Conservation (phyloP, 2,329 filamentous ascomycete genomes). For the Acrodontium crateriforme region DNA sequence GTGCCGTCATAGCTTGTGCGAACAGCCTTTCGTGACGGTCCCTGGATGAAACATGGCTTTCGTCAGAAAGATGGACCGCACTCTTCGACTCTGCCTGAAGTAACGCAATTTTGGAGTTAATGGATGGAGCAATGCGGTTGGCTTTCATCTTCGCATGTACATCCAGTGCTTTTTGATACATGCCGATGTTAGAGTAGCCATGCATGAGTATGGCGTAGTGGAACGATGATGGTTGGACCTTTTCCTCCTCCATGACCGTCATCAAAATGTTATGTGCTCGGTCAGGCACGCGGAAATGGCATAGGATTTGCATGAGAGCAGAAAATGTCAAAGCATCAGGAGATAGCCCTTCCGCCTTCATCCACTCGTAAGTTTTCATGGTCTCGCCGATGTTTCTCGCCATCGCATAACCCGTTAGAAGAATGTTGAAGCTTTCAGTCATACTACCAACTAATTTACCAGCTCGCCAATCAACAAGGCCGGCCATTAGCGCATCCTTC, state of each 20-base stretch:
- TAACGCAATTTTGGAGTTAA: slow-evolving; percentile 31
- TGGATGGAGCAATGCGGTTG: slow-evolving; percentile 25
- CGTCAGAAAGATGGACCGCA: too few species aligned
- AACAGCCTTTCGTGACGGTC: neutral
- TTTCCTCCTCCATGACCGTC: slow-evolving; percentile 36
- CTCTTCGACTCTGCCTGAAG: slow-evolving; percentile 21
- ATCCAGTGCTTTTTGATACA: slow-evolving; percentile 35
- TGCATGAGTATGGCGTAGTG: slow-evolving; percentile 42
- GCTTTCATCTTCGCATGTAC: slow-evolving; percentile 33
- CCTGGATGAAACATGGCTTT: neutral
- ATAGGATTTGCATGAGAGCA: slow-evolving; percentile 45
- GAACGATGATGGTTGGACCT: slow-evolving; percentile 30
- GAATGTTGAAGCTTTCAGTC: slow-evolving; percentile 62
- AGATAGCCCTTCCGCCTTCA: slow-evolving; percentile 38
- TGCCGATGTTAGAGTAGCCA: slow-evolving; percentile 30
- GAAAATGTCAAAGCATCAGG: slow-evolving; percentile 46
- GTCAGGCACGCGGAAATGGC: slow-evolving; percentile 38
- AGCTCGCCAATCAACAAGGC: slow-evolving; percentile 30
- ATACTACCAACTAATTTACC: slow-evolving; percentile 35
- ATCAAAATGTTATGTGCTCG: slow-evolving; percentile 41
- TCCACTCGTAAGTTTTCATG: slow-evolving; percentile 40
- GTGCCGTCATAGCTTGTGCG: too few species aligned
- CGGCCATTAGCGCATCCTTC: slow-evolving; percentile 41
- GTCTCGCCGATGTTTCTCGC: slow-evolving; percentile 44
- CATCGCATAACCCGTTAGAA: slow-evolving; percentile 56